Conservation (phyloP, 352 stramenopile species). For the Globisporangium iwayamae region DNA sequence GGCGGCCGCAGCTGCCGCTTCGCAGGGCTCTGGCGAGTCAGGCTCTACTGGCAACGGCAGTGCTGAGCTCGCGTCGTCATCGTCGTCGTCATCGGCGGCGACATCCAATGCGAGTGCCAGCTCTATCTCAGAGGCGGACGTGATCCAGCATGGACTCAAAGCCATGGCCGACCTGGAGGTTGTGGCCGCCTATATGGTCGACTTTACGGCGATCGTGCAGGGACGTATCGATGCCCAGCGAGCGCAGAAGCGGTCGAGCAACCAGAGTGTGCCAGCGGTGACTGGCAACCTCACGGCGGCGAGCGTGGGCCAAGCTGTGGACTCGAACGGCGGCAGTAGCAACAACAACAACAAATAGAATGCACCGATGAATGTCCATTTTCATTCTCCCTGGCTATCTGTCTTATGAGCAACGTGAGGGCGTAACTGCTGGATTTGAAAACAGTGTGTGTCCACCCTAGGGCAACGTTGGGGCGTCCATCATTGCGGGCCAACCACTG, state of each 20-base stretch:
- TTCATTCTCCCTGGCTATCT: too few relatives aligned
- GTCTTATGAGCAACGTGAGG: too few relatives aligned
- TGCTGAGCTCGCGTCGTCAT: slow-evolving; percentile 5
- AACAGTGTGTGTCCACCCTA: too few relatives aligned
- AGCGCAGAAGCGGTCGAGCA: slow-evolving; percentile 55
- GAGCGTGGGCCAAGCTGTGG: neutral
- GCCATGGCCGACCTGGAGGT: slow-evolving; percentile 89
- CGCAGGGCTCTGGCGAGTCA: neutral
- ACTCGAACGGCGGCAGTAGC: neutral
- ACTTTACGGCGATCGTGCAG: slow-evolving; percentile 87
- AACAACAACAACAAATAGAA: neutral
- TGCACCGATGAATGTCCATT: neutral
- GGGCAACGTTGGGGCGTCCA: too few relatives aligned
- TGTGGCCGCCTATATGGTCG: slow-evolving; percentile 91
- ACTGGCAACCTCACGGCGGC: neutral
- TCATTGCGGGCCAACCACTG: neutral
- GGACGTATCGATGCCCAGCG: slow-evolving; percentile 64
- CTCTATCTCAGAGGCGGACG: slow-evolving; percentile 73
- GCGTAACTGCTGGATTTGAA: too few relatives aligned
- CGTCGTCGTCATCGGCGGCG: slow-evolving; percentile 7
- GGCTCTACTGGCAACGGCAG: neutral
- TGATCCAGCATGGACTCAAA: slow-evolving; percentile 84
- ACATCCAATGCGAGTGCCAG: slow-evolving; percentile 17
- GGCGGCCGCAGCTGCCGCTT: slow-evolving; percentile 11
- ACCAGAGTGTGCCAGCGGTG: slow-evolving; percentile 24